Base-by-base conservation (phyloP, 169 alveolate species). In the Cryptosporidium viatorum region DNA sequence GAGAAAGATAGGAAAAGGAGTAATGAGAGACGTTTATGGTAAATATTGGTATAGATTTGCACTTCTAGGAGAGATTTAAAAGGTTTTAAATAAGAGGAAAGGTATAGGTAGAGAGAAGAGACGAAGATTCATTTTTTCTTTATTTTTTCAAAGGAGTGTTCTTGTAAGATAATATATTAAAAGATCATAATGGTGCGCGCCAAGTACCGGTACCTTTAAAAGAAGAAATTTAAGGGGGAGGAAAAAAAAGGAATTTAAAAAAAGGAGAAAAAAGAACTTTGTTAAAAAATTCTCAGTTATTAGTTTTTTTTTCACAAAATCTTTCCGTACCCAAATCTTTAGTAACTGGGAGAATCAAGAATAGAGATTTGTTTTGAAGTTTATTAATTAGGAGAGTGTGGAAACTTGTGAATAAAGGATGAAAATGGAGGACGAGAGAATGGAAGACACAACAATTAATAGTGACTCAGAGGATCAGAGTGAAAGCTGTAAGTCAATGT, bases 401-500 rank as follows among this genome's bases (percentile, higher is more conserved):
- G 67, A 55, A 55, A 29, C 18, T 26, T 26, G 23, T n/a, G 14
- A 9, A 16, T 16, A 55, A 37, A 55, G 18, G 85, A 43, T 37
- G 51, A 52, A 29, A 1, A 35, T 59, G 65, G 89, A 80, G 39
- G 75, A 80, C 39, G 75, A 62, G 21, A 80, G 23, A 62, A 62
- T 80, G 75, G 89, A 80, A n/a, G 50, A 65, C 2, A 65, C 59
- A n/a, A 65, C 89, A 10, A 65, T 80, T 37, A 43, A 58, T 62
- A 80, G 89, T 33, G 89, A 80, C n/a, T 62, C 73, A 9, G 89
- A 80, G 4, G 68, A 80, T 5, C 35, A n/a, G 62, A 21, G 23
- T 60, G 89, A 80, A 26, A 80, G 75, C 35, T 26, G 75, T 41
- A 65, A 62, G 45, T 10, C 45, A 14, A 41, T 80, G 68, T 65